Conservation (phyloP, 768 basidiomycete species). For the Tephrocybe sp. region DNA sequence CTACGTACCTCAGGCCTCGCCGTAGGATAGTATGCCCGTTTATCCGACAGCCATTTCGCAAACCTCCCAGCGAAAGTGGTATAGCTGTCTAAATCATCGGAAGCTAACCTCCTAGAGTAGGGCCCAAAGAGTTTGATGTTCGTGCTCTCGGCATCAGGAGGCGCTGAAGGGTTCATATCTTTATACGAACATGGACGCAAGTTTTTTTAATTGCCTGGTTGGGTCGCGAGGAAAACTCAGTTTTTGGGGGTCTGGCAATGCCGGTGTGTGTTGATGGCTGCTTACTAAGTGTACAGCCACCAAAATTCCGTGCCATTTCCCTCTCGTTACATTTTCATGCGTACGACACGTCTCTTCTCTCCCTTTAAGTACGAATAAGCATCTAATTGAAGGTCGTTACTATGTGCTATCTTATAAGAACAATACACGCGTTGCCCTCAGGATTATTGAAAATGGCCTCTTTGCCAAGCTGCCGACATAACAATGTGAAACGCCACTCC, state of each 20-base stretch:
- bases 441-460: neutral
- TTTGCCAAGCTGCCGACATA: neutral
- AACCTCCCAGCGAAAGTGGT: conserved; percentile 34
- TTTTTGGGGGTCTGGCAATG: too few species aligned
- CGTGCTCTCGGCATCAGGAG: conserved; percentile 20
- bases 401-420: too few species aligned
- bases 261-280: too few species aligned
- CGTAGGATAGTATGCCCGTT: conserved; percentile 51
- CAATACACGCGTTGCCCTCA: too few species aligned
- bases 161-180: conserved; percentile 9
- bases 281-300: too few species aligned
- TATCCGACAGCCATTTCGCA: conserved; percentile 42
- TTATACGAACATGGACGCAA: conserved; percentile 5
- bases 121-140: conserved; percentile 40
- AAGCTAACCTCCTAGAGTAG: conserved; percentile 32
- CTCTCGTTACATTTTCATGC: too few species aligned
- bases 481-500: conserved; percentile 4
- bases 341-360: too few species aligned
- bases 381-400: too few species aligned
- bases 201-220: too few species aligned
- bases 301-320: too few species aligned
- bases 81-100: conserved; percentile 26
- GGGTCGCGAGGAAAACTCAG: too few species aligned
- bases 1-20: conserved; percentile 48
- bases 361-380: too few species aligned